These are phyloP conservation scores for Aspergillus quadricinctus DNA, from an alignment of 2,329 filamentous ascomycete species.

Conservation along the genomic window DNA sequence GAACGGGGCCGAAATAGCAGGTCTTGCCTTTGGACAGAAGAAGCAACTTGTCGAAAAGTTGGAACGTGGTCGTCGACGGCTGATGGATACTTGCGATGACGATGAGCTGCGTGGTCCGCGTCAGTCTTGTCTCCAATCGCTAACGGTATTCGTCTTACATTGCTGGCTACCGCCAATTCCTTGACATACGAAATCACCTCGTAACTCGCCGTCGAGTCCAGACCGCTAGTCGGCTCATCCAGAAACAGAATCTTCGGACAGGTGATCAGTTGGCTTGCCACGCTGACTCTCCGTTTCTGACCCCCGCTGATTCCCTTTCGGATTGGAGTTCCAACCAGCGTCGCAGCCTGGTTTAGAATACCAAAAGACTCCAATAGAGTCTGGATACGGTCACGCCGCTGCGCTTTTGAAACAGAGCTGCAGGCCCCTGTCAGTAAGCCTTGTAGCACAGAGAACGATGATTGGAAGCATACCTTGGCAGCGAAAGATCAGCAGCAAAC, in stretches of 20 bases:
- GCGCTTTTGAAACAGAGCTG: conserved; percentile 50
- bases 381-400: conserved; percentile 61
- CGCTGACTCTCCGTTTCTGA: conserved; percentile 75
- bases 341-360: conserved; percentile 63
- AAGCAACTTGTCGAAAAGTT: conserved; percentile 74
- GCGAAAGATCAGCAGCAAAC: conserved; percentile 68
- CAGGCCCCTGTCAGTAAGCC: conserved; percentile 2
- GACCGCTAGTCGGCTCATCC: conserved; percentile 77
- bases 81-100: conserved; percentile 83
- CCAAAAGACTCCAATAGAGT: conserved; percentile 69
- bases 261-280: conserved; percentile 77
- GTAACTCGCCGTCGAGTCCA: conserved; percentile 71
- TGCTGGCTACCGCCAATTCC: conserved; percentile 61
- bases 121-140: conserved; percentile 6
- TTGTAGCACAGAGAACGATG: neutral
- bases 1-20: conserved; percentile 67
- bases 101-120: conserved; percentile 53
- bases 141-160: conserved; percentile 42
- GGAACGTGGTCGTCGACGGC: conserved; percentile 73
- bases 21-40: conserved; percentile 67
- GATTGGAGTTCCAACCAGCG: conserved; percentile 75
- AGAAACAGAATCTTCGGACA: conserved; percentile 76
- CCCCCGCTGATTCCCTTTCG: conserved; percentile 80
- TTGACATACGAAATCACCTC: conserved; percentile 74
- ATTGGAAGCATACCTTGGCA: conserved; percentile 45